A percentile compares a stretch with the other conserved stretches of the same genome.
phyloP scores from a whole-genome alignment of 306 rosid genomes.

The Trifolium pratense region DNA sequence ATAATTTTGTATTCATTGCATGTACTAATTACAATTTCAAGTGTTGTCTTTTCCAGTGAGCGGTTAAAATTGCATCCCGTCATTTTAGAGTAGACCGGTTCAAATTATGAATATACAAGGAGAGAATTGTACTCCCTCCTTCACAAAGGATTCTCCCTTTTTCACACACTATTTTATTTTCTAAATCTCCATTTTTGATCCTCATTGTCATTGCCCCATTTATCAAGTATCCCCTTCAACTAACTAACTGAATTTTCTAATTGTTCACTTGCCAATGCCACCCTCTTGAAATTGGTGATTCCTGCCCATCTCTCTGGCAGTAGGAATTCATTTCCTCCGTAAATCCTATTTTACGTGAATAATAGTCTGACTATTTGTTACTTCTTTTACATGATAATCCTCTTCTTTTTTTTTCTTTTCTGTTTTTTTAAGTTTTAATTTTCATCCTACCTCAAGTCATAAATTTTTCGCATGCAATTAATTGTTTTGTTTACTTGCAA shows the following conservation, averaged over 20 bases:
- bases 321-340: neutral
- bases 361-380: too few species aligned
- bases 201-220: neutral
- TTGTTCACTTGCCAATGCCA: neutral
- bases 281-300: neutral
- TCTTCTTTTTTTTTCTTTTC: too few species aligned
- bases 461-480: neutral
- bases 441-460: neutral
- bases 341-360: neutral
- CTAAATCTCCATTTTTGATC: neutral
- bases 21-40: neutral
- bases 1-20: slow-evolving; percentile 1
- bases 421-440: too few species aligned
- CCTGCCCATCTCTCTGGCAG: neutral
- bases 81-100: neutral
- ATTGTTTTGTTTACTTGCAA: slow-evolving; percentile 16
- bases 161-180: too few species aligned
- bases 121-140: neutral
- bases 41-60: slow-evolving; percentile 1
- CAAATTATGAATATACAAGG: neutral
- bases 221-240: neutral
- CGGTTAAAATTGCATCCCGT: slow-evolving; percentile 20
- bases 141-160: neutral
- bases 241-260: neutral
- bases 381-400: too few species aligned